These are phyloP conservation scores for Drechslera avenae DNA, from an alignment of 2,329 filamentous ascomycete genomes.

Conservation along the genomic window DNA sequence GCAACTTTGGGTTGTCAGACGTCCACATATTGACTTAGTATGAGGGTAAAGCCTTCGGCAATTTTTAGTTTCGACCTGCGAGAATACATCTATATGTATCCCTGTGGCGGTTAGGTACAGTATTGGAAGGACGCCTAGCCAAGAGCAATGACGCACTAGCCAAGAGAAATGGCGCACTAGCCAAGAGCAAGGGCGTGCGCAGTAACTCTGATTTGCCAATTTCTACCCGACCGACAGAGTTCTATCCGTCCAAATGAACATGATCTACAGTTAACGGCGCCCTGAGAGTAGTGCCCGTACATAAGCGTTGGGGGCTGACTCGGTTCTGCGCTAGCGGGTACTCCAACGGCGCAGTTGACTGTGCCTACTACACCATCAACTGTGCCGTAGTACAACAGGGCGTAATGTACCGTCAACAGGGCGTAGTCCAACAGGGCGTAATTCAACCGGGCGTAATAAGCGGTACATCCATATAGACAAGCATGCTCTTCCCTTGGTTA, in stretches of 20 bases:
- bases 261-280: not conserved
- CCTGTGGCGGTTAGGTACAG: not conserved
- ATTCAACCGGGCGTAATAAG: too few species aligned
- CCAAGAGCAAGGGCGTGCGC: not conserved
- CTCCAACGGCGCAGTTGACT: too few species aligned
- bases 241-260: constrained; percentile 1
- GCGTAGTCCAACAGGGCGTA: too few species aligned
- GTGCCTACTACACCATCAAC: too few species aligned
- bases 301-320: not conserved
- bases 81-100: constrained; percentile 1
- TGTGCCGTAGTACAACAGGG: too few species aligned
- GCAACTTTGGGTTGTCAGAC: not conserved
- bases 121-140: constrained; percentile 1
- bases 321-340: too few species aligned
- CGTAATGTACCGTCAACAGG: too few species aligned
- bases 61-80: not conserved
- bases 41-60: not conserved
- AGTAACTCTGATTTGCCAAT: not conserved
- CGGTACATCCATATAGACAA: too few species aligned
- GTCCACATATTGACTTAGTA: constrained; percentile 1
- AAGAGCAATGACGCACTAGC: not conserved
- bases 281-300: not conserved
- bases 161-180: not conserved
- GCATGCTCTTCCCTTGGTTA: too few species aligned
- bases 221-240: not conserved